Base-by-base conservation (phyloP, 495 filamentous ascomycete species). In the Aspergillus bridgeri region DNA sequence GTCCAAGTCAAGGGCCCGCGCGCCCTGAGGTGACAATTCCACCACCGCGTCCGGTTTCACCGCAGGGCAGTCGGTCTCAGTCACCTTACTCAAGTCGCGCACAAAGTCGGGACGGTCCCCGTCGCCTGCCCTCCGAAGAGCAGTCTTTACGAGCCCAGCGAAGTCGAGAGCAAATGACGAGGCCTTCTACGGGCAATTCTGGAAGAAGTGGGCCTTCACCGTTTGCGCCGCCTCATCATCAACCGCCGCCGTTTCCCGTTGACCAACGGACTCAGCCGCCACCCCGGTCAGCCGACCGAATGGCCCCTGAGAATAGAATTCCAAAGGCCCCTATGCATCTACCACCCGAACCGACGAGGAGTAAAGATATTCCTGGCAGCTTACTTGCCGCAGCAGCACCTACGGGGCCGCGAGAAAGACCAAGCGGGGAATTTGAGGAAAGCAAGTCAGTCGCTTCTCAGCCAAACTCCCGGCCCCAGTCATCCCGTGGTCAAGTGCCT, bases 141-240 rank as follows among this genome's bases (percentile, higher is more conserved):
- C 70, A 74, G 1, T 29, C 56, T 5, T 58, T 75, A 42, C 73
- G 78, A 49, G 56, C 65, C n/a, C 76, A 78, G 58, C 71, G 64
- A 52, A 80, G 79, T 59, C 74, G 78, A 8, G 80, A 81, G 48
- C 74, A 73, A 23, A 61, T 78, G 56, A 69, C 67, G n/a, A 76
- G 75, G 11, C 72, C 77, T 19, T 71, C 73, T 21, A 74, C 73
- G 17, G 68, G 64, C 7, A 68, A 71, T 53, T 70, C 70, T 33
- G 65, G 58, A 9, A 68, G 66, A 58, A 60, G 59, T 53, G 59
- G 52, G 9, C 56, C 61, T 45, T 63, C 66, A 13, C 63, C 66
- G 2, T 60, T 58, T 52, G 62, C 20, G 19, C 64, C 65, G 27
- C 65, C 70, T 48, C 59, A 61, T 22, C 62, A 65, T 19, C 60